Evolutionary conservation across 1,284 basidiomycete genomes (phyloP).

Genomic region (Heterobasidion parviporum): DNA sequence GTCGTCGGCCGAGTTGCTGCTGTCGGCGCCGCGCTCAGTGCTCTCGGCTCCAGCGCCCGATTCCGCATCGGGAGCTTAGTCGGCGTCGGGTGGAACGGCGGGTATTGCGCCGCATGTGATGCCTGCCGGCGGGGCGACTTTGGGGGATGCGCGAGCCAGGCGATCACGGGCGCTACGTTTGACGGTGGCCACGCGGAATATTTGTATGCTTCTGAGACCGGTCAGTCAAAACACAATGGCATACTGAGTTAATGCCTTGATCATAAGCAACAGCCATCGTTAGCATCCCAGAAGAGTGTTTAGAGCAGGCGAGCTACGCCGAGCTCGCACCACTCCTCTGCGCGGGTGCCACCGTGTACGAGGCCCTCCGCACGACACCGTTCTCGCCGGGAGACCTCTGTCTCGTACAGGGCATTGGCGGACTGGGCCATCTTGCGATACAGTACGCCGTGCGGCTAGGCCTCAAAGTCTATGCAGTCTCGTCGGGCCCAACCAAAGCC

Average conservation of each 20-base stretch:
- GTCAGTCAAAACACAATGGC: conserved; percentile 5
- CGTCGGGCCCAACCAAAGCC: conserved; percentile 8
- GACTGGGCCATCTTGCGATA: conserved; percentile 24
- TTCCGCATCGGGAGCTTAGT: conserved; percentile 11
- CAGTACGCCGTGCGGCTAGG: conserved; percentile 23
- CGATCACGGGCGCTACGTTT: conserved; percentile 12
- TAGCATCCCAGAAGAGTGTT: conserved; percentile 10
- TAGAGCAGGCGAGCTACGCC: conserved; percentile 11
- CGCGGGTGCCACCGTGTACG: conserved; percentile 15
- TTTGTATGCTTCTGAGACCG: conserved; percentile 7
- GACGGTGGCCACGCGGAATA: conserved; percentile 10
- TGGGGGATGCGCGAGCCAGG: conserved; percentile 10
- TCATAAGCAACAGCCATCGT: conserved; percentile 10
- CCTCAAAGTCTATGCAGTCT: conserved; percentile 18
- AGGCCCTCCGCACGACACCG: conserved; percentile 3
- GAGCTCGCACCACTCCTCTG: conserved; percentile 16
- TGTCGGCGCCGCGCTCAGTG: conserved; percentile 8
- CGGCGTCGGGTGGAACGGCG: conserved; percentile 16
- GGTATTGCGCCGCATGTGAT: conserved; percentile 13
- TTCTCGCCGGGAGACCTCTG: conserved; percentile 9
- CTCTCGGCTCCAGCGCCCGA: neutral
- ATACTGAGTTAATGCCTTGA: neutral
- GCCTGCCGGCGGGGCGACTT: conserved; percentile 14
- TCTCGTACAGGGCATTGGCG: conserved; percentile 10
- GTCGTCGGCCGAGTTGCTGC: conserved; percentile 13